Evolutionary conservation across 352 stramenopile species (phyloP).

Genomic region (Phytophthora pistaciae): DNA sequence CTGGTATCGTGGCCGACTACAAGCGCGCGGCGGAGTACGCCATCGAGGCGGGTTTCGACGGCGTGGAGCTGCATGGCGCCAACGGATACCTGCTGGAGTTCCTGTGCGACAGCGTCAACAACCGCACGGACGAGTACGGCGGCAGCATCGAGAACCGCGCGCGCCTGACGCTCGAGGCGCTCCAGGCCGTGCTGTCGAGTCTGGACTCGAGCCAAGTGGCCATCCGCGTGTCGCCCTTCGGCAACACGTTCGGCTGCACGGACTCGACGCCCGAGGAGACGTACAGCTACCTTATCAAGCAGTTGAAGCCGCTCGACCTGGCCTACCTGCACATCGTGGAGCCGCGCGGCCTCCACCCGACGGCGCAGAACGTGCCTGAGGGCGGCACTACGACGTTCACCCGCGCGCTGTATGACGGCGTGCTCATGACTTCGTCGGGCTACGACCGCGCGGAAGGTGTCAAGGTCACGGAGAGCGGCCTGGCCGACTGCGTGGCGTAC

Average conservation of each 20-base stretch:
- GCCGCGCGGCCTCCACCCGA: constrained; percentile 43
- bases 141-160: constrained; percentile 83
- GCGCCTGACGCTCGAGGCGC: constrained; percentile 64
- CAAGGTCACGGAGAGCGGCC: constrained; percentile 43
- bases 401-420: constrained; percentile 51
- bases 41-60: constrained; percentile 36
- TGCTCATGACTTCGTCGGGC: constrained; percentile 59
- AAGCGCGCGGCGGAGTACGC: constrained; percentile 24
- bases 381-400: constrained; percentile 49
- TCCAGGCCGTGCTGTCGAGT: constrained; percentile 51
- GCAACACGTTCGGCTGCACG: constrained; percentile 37
- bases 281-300: constrained; percentile 47
- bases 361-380: constrained; percentile 34
- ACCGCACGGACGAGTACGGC: constrained; percentile 46
- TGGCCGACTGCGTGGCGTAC: constrained; percentile 61
- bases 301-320: constrained; percentile 45
- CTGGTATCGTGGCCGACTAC: constrained; percentile 40
- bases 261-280: constrained; percentile 47
- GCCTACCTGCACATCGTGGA: constrained; percentile 65
- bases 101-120: constrained; percentile 34
- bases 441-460: constrained; percentile 47
- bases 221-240: constrained; percentile 44
- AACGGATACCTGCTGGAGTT: constrained; percentile 44
- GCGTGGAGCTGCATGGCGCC: constrained; percentile 38
- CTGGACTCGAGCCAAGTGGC: constrained; percentile 42